Evolutionary conservation across 2,329 filamentous ascomycete genomes (phyloP).

Genomic region (Lasiodiplodia sp.): DNA sequence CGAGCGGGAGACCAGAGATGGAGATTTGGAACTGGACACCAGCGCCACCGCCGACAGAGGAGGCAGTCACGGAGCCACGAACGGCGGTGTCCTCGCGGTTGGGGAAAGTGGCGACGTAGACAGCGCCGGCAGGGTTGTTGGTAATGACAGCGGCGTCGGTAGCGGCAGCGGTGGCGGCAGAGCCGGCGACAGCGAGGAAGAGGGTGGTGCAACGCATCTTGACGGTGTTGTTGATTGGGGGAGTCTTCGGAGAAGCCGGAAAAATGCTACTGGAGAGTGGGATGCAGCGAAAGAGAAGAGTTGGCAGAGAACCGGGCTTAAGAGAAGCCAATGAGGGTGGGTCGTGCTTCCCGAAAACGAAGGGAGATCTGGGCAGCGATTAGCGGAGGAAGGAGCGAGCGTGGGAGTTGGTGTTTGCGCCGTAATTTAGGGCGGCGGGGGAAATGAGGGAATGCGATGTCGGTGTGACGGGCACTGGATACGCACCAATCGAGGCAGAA

Average conservation of each 20-base stretch:
- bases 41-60: constrained; percentile 43
- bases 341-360: constrained; percentile 13
- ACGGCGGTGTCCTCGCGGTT: constrained; percentile 43
- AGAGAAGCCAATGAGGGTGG: constrained; percentile 7
- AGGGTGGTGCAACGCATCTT: constrained; percentile 33
- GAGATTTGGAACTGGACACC: constrained; percentile 51
- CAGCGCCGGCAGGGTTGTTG: constrained; percentile 49
- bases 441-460: constrained; percentile 28
- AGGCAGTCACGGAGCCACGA: constrained; percentile 45
- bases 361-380: constrained; percentile 8
- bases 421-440: constrained; percentile 4
- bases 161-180: constrained; percentile 36
- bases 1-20: constrained; percentile 49
- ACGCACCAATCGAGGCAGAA: constrained; percentile 6
- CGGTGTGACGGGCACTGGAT: constrained; percentile 10
- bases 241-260: neutral
- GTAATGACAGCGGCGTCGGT: constrained; percentile 44
- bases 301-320: neutral
- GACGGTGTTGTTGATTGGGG: constrained; percentile 10
- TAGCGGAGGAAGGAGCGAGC: neutral
- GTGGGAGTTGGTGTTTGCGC: constrained; percentile 2
- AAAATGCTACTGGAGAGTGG: neutral
- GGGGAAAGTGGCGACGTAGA: constrained; percentile 49
- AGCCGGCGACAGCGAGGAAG: constrained; percentile 36
- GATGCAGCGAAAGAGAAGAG: neutral